Percentiles rank a stretch among this genome's conserved stretches.
Conservation (phyloP, 345 rosid species). For the Leavenworthia alabamica region DNA sequence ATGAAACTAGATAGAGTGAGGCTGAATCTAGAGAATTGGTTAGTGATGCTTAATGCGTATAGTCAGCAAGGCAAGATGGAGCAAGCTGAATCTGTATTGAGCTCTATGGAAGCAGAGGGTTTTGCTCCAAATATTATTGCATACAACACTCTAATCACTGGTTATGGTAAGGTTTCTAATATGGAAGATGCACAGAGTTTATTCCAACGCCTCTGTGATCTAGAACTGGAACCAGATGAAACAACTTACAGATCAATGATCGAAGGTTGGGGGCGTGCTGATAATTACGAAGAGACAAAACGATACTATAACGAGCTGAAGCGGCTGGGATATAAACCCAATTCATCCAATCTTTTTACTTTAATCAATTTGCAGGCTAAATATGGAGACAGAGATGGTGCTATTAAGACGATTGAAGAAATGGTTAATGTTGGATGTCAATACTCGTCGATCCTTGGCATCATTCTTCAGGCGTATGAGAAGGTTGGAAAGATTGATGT, state of each 20-base stretch:
- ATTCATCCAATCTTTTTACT: slow-evolving; percentile 73
- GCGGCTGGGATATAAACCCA: slow-evolving; percentile 63
- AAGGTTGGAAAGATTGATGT: slow-evolving; percentile 51
- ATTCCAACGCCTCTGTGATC: slow-evolving; percentile 37
- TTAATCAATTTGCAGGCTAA: slow-evolving; percentile 67
- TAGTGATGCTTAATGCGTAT: slow-evolving; percentile 77
- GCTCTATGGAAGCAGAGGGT: slow-evolving; percentile 50
- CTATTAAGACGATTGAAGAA: slow-evolving; percentile 52
- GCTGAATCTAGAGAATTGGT: slow-evolving; percentile 65
- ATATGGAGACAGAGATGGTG: slow-evolving; percentile 62
- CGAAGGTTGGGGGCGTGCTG: slow-evolving; percentile 90
- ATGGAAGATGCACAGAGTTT: slow-evolving; percentile 61
- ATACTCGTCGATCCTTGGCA: slow-evolving; percentile 58
- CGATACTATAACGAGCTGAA: slow-evolving; percentile 57
- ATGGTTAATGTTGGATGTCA: slow-evolving; percentile 68
- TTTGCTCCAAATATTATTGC: slow-evolving; percentile 61
- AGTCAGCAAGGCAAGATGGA: slow-evolving; percentile 75
- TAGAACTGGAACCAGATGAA: slow-evolving; percentile 69
- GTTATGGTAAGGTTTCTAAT: slow-evolving; percentile 68
- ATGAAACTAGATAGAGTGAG: slow-evolving; percentile 52
- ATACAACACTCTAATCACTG: slow-evolving; percentile 68
- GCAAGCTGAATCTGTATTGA: slow-evolving; percentile 54
- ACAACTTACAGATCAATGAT: slow-evolving; percentile 85
- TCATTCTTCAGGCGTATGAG: slow-evolving; percentile 68
- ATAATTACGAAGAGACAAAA: slow-evolving; percentile 42